phyloP scores from a whole-genome alignment of 1,284 basidiomycete species.

The Prillingera fragicola region DNA sequence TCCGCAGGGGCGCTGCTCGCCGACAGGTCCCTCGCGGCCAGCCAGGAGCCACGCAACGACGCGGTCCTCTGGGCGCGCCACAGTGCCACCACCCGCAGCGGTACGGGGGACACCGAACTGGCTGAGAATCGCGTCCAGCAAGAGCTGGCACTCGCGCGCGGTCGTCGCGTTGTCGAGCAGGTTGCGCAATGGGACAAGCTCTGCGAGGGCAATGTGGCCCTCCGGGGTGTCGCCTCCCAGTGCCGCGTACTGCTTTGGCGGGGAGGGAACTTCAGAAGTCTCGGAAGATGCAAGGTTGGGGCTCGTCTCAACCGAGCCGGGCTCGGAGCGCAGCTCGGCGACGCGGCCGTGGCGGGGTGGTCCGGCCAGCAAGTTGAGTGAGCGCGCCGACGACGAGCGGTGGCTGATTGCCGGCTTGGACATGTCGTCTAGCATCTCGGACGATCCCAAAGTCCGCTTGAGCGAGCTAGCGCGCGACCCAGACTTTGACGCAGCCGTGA shows the following conservation, averaged over 20 bases:
- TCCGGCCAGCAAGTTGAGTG: too few species aligned
- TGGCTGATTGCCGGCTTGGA: too few species aligned
- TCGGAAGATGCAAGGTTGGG: too few species aligned
- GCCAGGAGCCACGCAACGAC: slow-evolving; percentile 38
- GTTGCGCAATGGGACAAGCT: slow-evolving; percentile 61
- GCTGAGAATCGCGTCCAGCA: slow-evolving; percentile 71
- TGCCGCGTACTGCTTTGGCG: too few species aligned
- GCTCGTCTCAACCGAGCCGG: too few species aligned
- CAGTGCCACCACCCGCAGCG: not conserved
- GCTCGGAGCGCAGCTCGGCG: too few species aligned
- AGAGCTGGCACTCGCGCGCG: slow-evolving; percentile 73
- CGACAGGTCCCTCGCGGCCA: slow-evolving; percentile 30
- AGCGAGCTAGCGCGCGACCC: not conserved
- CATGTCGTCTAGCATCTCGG: too few species aligned
- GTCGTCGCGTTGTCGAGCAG: slow-evolving; percentile 65
- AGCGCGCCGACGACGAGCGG: too few species aligned
- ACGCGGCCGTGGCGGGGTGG: too few species aligned
- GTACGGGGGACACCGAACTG: slow-evolving; percentile 53
- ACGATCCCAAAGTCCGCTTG: too few species aligned
- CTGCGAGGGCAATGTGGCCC: slow-evolving; percentile 29
- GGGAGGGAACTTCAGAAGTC: too few species aligned
- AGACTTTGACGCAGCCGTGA: not conserved
- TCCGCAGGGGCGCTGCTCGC: not conserved
- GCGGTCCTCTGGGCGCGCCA: slow-evolving; percentile 22
- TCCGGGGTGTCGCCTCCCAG: not conserved